Conservation (phyloP, 495 filamentous ascomycete genomes). For the Hypomontagnella submonticulosa region DNA sequence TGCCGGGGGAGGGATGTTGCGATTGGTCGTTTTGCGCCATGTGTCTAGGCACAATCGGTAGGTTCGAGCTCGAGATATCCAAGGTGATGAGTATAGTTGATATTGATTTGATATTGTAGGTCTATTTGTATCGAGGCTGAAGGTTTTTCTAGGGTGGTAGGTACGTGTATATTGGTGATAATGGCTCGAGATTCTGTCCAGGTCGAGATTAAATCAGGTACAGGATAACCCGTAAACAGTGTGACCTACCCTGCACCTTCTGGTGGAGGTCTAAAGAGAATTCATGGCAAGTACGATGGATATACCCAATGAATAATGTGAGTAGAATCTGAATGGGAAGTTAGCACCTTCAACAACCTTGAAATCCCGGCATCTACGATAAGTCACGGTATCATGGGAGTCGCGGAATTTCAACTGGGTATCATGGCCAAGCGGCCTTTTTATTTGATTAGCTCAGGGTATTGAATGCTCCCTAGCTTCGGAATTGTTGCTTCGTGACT, state of each 20-base stretch:
- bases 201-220: too few relatives aligned
- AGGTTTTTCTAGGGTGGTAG: not conserved
- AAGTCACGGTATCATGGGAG: not conserved
- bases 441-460: slow-evolving; percentile 22
- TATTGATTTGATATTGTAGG: not conserved
- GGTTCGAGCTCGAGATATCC: not conserved
- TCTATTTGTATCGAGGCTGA: not conserved
- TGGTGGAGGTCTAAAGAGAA: not conserved
- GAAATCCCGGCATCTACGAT: not conserved
- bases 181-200: too few relatives aligned
- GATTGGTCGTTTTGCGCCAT: slow-evolving; percentile 7
- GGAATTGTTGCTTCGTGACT: slow-evolving; percentile 42
- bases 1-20: not conserved
- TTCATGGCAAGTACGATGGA: slow-evolving; percentile 16
- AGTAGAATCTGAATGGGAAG: not conserved
- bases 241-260: not conserved
- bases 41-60: not conserved
- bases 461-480: slow-evolving; percentile 16
- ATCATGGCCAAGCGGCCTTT: slow-evolving; percentile 34
- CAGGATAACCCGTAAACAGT: too few relatives aligned
- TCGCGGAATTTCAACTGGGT: slow-evolving; percentile 5
- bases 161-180: not conserved
- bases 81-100: not conserved
- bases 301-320: not conserved
- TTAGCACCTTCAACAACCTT: not conserved